phyloP scores from a whole-genome alignment of 2,329 filamentous ascomycete species.

The Apiospora aurea region DNA sequence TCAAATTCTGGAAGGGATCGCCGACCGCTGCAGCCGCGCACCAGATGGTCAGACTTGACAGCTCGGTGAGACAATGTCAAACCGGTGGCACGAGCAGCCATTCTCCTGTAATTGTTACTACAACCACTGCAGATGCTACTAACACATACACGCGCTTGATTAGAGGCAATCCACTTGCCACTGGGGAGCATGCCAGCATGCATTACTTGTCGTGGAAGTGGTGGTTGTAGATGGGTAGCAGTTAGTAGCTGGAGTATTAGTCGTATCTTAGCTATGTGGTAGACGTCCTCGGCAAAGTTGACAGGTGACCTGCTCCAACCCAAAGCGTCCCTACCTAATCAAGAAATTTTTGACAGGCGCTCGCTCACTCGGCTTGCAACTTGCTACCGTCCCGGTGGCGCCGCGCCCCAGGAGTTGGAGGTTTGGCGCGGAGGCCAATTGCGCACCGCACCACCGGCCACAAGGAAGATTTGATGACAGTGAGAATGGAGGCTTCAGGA shows the following conservation, averaged over 20 bases:
- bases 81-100: constrained; percentile 7
- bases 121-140: background rate
- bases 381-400: background rate
- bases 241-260: background rate
- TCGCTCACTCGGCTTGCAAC: background rate
- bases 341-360: background rate
- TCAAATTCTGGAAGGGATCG: constrained; percentile 19
- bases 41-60: constrained; percentile 17
- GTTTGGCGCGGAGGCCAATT: background rate
- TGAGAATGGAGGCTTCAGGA: background rate
- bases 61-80: constrained; percentile 21
- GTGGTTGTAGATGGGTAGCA: background rate
- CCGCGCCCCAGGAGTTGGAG: constrained; percentile 5
- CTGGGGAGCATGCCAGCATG: background rate
- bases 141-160: background rate
- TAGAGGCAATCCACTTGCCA: constrained; percentile 15
- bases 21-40: constrained; percentile 19
- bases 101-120: background rate
- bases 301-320: background rate
- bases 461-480: constrained; percentile 8
- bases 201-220: background rate
- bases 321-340: background rate
- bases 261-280: background rate
- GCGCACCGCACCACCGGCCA: constrained; percentile 16
- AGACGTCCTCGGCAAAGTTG: background rate